A percentile compares a stretch with the other conserved stretches of the same genome.
Conservation (phyloP, 495 filamentous ascomycete species). For the Chaetomium tenue region DNA sequence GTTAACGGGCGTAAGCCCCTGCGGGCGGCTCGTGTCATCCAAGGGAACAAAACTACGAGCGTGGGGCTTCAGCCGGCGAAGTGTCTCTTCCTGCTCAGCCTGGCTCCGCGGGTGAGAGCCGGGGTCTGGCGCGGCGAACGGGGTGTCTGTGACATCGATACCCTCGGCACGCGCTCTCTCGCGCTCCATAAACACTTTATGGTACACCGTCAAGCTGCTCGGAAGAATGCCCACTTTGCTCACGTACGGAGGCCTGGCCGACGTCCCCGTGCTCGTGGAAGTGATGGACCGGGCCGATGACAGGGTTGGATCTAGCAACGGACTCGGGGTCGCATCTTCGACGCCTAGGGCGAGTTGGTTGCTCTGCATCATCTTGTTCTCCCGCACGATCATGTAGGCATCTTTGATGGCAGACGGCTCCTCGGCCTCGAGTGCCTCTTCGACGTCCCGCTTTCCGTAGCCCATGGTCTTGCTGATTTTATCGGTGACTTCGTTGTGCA, state of each 20-base stretch:
- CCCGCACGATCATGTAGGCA: slow-evolving; percentile 94
- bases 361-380: slow-evolving; percentile 95
- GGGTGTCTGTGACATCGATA: slow-evolving; percentile 38
- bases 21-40: slow-evolving; percentile 63
- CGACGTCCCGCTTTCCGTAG: slow-evolving; percentile 90
- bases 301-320: slow-evolving; percentile 38
- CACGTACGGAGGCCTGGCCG: slow-evolving; percentile 53
- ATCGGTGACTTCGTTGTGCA: slow-evolving; percentile 85
- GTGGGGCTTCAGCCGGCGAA: slow-evolving; percentile 76
- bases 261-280: slow-evolving; percentile 46
- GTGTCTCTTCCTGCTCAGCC: slow-evolving; percentile 73
- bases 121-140: slow-evolving; percentile 48
- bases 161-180: slow-evolving; percentile 50
- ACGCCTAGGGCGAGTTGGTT: slow-evolving; percentile 50
- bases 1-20: slow-evolving; percentile 58
- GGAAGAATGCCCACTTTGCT: slow-evolving; percentile 88
- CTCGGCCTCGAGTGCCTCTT: slow-evolving; percentile 84
- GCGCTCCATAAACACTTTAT: slow-evolving; percentile 82
- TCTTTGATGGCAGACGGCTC: slow-evolving; percentile 98
- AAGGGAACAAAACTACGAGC: slow-evolving; percentile 59
- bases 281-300: slow-evolving; percentile 47
- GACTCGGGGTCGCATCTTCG: slow-evolving; percentile 33
- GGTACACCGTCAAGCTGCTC: slow-evolving; percentile 83
- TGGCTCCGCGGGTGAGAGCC: slow-evolving; percentile 55
- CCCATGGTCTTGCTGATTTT: slow-evolving; percentile 98